Evolutionary conservation across 768 basidiomycete genomes (phyloP).

Genomic region (Artomyces pyxidatus): DNA sequence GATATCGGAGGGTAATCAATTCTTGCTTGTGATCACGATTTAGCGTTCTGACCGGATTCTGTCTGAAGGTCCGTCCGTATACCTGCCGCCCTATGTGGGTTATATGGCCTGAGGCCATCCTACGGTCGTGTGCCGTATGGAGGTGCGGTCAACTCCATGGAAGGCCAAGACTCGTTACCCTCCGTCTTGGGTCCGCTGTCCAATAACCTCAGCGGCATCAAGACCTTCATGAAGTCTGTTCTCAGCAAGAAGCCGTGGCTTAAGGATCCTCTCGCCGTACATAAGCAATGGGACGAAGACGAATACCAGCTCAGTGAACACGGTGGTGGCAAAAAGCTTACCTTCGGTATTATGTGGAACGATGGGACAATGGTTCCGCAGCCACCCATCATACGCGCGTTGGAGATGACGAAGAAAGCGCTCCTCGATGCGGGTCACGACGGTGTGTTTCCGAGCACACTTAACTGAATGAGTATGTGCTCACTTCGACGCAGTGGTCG

Average conservation of each 20-base stretch:
- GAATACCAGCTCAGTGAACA: constrained; percentile 55
- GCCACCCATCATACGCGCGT: constrained; percentile 44
- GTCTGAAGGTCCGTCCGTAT: constrained; percentile 58
- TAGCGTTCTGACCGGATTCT: background rate
- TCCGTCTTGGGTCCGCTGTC: constrained; percentile 74
- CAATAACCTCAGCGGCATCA: constrained; percentile 50
- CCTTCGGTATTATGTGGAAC: constrained; percentile 31
- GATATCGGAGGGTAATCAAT: constrained; percentile 65
- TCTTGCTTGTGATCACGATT: background rate
- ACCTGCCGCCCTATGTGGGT: constrained; percentile 56
- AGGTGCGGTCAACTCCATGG: constrained; percentile 54
- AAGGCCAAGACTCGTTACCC: constrained; percentile 63
- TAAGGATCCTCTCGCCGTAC: constrained; percentile 49
- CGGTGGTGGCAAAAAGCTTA: constrained; percentile 35
- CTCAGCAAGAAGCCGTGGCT: constrained; percentile 55
- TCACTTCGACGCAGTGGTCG: constrained; percentile 23
- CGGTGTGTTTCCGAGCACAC: too few relatives aligned
- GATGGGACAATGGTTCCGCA: constrained; percentile 40
- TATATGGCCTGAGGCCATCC: constrained; percentile 67
- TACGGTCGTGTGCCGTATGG: constrained; percentile 63
- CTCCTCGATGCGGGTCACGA: constrained; percentile 42
- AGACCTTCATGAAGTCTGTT: constrained; percentile 58
- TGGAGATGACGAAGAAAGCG: constrained; percentile 36
- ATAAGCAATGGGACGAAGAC: constrained; percentile 53
- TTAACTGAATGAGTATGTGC: too few relatives aligned